phyloP scores from a whole-genome alignment of 805 yeast species.

The Vanderwaltozyma verrucispora region DNA sequence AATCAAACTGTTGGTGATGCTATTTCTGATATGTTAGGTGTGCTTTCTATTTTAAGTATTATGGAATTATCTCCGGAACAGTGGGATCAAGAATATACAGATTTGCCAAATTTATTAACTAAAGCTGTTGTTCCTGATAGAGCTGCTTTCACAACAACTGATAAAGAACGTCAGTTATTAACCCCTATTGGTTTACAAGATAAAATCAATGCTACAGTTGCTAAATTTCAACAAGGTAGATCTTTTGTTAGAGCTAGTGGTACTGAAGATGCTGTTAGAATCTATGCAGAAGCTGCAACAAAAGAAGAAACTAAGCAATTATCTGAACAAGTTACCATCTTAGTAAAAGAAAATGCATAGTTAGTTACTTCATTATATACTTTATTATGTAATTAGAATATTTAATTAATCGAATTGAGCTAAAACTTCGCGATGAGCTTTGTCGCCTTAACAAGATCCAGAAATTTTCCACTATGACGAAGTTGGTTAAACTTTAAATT shows the following conservation, averaged over 20 bases:
- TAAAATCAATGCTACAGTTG: conserved; percentile 56
- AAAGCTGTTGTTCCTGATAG: conserved; percentile 83
- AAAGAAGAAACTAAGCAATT: conserved; percentile 38
- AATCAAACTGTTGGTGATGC: conserved; percentile 99
- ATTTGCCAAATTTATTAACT: conserved; percentile 75
- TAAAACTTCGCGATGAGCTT: neutral
- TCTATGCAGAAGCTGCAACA: conserved; percentile 79
- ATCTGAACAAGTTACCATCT: conserved; percentile 30
- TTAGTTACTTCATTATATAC: no score
- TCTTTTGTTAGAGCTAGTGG: conserved; percentile 96
- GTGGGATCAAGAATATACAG: conserved; percentile 73
- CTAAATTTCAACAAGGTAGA: conserved; percentile 50
- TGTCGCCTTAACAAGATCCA: no score
- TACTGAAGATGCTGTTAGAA: conserved; percentile 94
- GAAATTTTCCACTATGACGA: no score
- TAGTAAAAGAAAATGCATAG: conserved; percentile 20
- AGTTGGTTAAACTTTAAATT: no score
- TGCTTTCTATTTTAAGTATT: conserved; percentile 51
- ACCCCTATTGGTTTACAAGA: conserved; percentile 72
- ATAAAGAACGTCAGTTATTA: conserved; percentile 77
- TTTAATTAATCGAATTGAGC: neutral
- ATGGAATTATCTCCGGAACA: conserved; percentile 48
- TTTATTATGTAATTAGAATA: no score
- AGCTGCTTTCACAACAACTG: conserved; percentile 65
- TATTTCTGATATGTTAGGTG: conserved; percentile 78